A percentile compares a stretch with the other conserved stretches of the same genome.
Evolutionary conservation across 371 early-diverging fungal species (phyloP).

Genomic region (Actinomucor elegans): DNA sequence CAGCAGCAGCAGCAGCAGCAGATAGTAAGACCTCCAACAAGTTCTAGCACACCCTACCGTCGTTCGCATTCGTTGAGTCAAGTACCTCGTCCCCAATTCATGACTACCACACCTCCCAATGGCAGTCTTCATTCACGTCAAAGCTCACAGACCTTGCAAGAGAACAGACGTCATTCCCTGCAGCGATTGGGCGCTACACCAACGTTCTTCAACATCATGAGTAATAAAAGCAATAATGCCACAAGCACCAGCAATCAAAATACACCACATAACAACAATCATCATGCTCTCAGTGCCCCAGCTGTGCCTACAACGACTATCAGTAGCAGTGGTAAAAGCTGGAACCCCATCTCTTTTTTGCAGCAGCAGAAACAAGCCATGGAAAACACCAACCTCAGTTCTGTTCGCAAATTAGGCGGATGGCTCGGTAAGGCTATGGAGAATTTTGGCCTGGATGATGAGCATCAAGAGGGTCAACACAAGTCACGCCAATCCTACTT

Average conservation of each 20-base stretch:
- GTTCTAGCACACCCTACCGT: constrained; percentile 19
- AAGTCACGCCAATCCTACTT: background rate
- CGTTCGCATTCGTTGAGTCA: constrained; percentile 33
- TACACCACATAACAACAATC: background rate
- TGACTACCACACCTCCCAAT: background rate
- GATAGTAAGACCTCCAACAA: constrained; percentile 4
- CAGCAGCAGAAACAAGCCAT: constrained; percentile 66
- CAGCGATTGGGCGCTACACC: constrained; percentile 21
- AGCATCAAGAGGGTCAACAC: constrained; percentile 27
- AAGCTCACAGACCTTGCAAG: background rate
- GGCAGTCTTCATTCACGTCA: constrained; percentile 12
- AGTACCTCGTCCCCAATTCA: constrained; percentile 14
- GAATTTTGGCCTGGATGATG: constrained; percentile 63
- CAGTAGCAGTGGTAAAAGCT: constrained; percentile 41
- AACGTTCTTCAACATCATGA: constrained; percentile 3
- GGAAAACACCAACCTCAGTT: constrained; percentile 58
- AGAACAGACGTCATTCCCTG: constrained; percentile 26
- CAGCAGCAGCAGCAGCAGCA: background rate
- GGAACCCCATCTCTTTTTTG: constrained; percentile 66
- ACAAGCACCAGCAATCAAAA: background rate
- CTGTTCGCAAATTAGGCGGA: constrained; percentile 62
- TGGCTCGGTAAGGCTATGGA: constrained; percentile 78
- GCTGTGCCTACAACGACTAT: background rate
- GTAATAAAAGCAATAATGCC: background rate
- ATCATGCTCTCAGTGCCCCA: background rate